Percentiles rank a stretch among this genome's conserved stretches.
Evolutionary conservation across 2,329 filamentous ascomycete genomes (phyloP).

Genomic region (Cytospora mali): DNA sequence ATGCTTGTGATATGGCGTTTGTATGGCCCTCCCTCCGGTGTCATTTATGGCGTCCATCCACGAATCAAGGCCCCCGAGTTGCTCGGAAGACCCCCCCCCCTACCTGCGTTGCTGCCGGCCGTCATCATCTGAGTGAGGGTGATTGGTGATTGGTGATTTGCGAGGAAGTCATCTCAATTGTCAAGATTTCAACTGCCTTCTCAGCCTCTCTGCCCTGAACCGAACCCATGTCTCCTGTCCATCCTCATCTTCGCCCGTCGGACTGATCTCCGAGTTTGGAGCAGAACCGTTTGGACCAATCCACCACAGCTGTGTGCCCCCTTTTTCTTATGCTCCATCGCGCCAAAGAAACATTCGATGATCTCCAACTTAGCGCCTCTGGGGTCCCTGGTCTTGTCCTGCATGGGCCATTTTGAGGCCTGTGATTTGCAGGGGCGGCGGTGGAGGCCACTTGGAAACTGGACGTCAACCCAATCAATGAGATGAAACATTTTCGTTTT

Average conservation of each 20-base stretch:
- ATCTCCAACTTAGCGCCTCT: slow-evolving; percentile 11
- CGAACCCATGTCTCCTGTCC: slow-evolving; percentile 14
- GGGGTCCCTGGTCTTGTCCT: slow-evolving; percentile 5
- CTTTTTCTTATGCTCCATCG: slow-evolving; percentile 12
- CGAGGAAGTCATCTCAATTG: slow-evolving; percentile 12
- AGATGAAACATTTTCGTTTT: slow-evolving; percentile 12
- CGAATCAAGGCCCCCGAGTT: slow-evolving; percentile 19
- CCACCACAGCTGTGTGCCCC: slow-evolving; percentile 16
- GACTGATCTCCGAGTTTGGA: slow-evolving; percentile 10
- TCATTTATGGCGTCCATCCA: slow-evolving; percentile 15
- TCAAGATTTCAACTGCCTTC: background rate
- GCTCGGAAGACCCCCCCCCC: background rate
- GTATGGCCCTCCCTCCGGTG: background rate
- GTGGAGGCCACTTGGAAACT: background rate
- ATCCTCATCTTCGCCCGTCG: slow-evolving; percentile 15
- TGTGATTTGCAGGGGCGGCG: slow-evolving; percentile 13
- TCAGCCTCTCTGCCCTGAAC: too few species aligned
- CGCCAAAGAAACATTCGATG: slow-evolving; percentile 20
- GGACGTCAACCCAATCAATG: slow-evolving; percentile 12
- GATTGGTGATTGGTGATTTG: slow-evolving; percentile 15
- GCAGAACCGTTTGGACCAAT: slow-evolving; percentile 5
- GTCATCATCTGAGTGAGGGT: too few species aligned
- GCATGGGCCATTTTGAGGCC: slow-evolving; percentile 15
- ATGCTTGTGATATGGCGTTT: slow-evolving; percentile 5
- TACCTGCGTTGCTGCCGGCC: background rate